These are phyloP conservation scores for Vigna radiata DNA, from an alignment of 306 rosid genomes.

Conservation along the genomic window DNA sequence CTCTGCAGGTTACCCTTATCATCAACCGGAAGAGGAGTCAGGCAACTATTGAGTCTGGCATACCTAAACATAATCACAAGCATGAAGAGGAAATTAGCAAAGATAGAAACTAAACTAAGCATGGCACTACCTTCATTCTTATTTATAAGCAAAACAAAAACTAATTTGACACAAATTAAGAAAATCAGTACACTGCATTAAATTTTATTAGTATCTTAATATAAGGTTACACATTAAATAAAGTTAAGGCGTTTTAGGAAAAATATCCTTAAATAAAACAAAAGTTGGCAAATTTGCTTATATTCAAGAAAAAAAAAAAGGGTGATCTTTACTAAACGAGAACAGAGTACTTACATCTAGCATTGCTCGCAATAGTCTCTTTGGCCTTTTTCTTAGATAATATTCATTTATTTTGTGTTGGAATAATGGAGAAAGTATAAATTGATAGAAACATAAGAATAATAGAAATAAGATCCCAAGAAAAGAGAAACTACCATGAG, in stretches of 20 bases:
- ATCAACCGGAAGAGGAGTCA: slow-evolving; percentile 73
- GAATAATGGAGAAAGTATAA: background rate
- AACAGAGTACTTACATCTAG: background rate
- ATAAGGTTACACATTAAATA: no score
- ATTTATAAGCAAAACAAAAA: no score
- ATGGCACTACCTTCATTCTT: background rate
- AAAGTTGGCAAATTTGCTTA: no score
- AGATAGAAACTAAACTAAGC: slow-evolving; percentile 1
- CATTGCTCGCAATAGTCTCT: slow-evolving; percentile 28
- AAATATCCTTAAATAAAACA: no score
- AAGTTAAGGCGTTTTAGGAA: no score
- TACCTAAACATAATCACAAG: slow-evolving; percentile 63
- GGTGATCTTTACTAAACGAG: no score
- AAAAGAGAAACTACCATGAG: slow-evolving; percentile 71
- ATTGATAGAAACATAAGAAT: slow-evolving; percentile 24
- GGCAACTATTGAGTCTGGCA: slow-evolving; percentile 63
- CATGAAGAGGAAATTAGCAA: slow-evolving; percentile 44
- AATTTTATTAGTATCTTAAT: no score
- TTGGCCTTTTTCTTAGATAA: background rate
- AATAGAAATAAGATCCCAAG: slow-evolving; percentile 2
- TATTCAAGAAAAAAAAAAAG: no score
- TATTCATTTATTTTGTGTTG: slow-evolving; percentile 26
- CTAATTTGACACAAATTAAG: no score
- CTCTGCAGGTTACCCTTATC: slow-evolving; percentile 51
- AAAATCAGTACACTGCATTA: no score